Conservation (phyloP, 495 filamentous ascomycete species). For the Hamigera avellanea region DNA sequence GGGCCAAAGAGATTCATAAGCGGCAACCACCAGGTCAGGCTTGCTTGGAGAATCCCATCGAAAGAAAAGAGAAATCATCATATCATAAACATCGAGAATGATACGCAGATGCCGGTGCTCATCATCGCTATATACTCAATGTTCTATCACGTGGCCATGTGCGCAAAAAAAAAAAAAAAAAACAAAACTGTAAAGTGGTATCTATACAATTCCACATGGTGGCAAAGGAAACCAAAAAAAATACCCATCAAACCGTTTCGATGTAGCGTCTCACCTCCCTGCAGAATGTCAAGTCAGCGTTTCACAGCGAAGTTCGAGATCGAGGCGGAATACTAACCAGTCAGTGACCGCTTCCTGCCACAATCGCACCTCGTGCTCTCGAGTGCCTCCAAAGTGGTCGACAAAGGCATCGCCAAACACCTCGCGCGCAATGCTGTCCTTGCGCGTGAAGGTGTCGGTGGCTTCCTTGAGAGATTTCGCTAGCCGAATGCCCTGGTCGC, state of each 20-base stretch:
- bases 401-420: constrained; percentile 93
- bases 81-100: too few relatives aligned
- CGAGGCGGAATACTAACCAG: constrained; percentile 46
- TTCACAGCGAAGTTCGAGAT: background rate
- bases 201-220: background rate
- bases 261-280: constrained; percentile 3
- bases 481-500: constrained; percentile 47
- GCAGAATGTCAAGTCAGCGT: background rate
- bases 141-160: constrained; percentile 2
- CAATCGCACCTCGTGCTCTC: constrained; percentile 78
- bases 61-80: too few relatives aligned
- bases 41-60: too few relatives aligned
- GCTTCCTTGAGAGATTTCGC: constrained; percentile 79
- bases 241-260: background rate
- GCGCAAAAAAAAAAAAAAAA: background rate
- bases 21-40: too few relatives aligned
- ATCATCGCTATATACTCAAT: too few relatives aligned
- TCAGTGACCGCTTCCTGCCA: constrained; percentile 96
- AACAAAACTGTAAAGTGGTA: background rate
- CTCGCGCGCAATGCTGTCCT: constrained; percentile 73
- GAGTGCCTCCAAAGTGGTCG: constrained; percentile 85
- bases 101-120: too few relatives aligned
- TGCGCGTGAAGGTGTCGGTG: constrained; percentile 1
- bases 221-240: too few relatives aligned
- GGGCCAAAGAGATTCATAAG: too few relatives aligned